phyloP scores from a whole-genome alignment of 2,329 filamentous ascomycete species.

The Elsinoe necatrix region DNA sequence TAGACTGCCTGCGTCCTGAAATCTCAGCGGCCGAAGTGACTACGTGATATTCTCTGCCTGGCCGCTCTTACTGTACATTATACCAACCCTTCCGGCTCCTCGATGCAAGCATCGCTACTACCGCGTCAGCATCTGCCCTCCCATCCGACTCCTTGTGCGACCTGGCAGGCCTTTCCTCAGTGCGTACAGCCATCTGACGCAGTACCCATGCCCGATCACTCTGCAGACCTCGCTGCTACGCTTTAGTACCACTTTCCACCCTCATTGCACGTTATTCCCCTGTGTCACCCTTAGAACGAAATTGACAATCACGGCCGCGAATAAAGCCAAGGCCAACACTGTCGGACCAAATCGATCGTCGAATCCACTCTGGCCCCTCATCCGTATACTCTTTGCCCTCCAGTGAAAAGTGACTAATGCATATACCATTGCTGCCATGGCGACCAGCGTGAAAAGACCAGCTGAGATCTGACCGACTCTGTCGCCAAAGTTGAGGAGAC shows the following conservation, averaged over 20 bases:
- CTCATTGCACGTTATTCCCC: slow-evolving; percentile 4
- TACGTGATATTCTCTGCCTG: no score
- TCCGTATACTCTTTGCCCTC: slow-evolving; percentile 85
- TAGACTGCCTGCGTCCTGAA: no score
- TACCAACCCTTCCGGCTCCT: neutral
- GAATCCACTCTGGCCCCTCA: slow-evolving; percentile 87
- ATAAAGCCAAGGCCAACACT: slow-evolving; percentile 73
- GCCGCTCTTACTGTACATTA: neutral
- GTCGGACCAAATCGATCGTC: slow-evolving; percentile 94
- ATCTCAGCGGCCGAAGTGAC: no score
- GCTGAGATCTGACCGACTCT: slow-evolving; percentile 87
- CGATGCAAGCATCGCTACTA: no score
- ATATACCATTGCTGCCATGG: slow-evolving; percentile 92
- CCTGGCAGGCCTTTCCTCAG: no score
- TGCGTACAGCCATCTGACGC: neutral
- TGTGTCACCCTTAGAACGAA: slow-evolving; percentile 67
- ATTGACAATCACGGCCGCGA: slow-evolving; percentile 90
- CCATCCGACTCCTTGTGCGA: no score
- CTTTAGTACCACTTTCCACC: neutral
- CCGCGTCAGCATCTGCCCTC: no score
- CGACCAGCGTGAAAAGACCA: slow-evolving; percentile 86
- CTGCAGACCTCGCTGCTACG: neutral
- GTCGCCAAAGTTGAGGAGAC: slow-evolving; percentile 97
- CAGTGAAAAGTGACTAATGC: slow-evolving; percentile 94
- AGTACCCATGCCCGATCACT: neutral